Evolutionary conservation across 805 yeast genomes (phyloP).

Genomic region (Crinitomyces ghanaensis): DNA sequence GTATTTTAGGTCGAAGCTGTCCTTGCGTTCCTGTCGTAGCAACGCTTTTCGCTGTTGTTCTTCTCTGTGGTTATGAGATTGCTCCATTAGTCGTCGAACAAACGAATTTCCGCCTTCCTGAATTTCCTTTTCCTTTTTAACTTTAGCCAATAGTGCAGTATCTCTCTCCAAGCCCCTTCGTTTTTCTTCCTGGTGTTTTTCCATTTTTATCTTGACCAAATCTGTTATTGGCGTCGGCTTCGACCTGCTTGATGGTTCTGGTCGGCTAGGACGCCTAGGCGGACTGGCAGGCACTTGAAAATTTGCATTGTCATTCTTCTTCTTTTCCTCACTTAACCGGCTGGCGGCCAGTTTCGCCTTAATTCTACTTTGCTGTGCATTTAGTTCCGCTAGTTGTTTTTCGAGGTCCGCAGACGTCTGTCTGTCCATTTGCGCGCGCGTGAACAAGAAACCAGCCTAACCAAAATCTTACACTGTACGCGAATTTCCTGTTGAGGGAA

Average conservation of each 20-base stretch:
- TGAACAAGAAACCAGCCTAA: no score
- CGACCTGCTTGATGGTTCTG: slow-evolving; percentile 15
- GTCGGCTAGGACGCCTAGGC: slow-evolving; percentile 3
- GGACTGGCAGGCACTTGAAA: slow-evolving; percentile 7
- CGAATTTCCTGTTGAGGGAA: no score
- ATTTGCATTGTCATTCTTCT: neutral
- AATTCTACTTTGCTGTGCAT: slow-evolving; percentile 6
- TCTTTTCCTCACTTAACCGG: neutral
- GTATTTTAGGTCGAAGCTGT: slow-evolving; percentile 6
- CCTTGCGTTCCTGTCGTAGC: no score
- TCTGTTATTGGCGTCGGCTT: no score
- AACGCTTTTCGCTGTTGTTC: no score
- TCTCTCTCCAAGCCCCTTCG: slow-evolving; percentile 9
- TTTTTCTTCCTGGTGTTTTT: no score
- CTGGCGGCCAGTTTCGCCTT: slow-evolving; percentile 2
- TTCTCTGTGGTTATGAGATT: no score
- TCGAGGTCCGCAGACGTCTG: slow-evolving; percentile 1
- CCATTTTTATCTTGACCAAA: no score
- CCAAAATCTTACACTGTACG: no score
- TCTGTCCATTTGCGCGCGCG: no score
- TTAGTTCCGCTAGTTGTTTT: slow-evolving; percentile 4
- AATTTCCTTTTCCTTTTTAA: slow-evolving; percentile 11
- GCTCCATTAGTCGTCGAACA: slow-evolving; percentile 7
- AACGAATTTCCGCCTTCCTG: slow-evolving; percentile 10
- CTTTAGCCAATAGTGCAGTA: neutral